Evolutionary conservation across 768 basidiomycete species (phyloP).

Genomic region (Pleurotus ostreatus): DNA sequence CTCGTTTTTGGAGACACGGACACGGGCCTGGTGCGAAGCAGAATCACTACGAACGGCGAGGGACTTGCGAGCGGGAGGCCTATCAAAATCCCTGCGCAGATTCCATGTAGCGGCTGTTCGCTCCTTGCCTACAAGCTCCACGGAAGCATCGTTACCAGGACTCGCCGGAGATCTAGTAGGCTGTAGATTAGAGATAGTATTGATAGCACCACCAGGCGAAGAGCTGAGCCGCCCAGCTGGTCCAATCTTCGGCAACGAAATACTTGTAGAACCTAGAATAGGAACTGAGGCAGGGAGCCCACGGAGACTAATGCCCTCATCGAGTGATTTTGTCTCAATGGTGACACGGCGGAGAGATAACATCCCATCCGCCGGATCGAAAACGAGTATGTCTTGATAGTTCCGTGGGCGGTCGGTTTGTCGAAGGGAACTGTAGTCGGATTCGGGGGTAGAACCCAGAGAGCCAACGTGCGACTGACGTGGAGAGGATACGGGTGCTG

Average conservation of each 20-base stretch:
- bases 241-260: conserved; percentile 56
- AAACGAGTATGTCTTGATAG: conserved; percentile 64
- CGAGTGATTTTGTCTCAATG: conserved; percentile 33
- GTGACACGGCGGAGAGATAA: conserved; percentile 53
- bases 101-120: conserved; percentile 62
- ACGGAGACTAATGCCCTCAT: conserved; percentile 19
- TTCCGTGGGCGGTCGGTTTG: conserved; percentile 33
- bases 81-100: conserved; percentile 45
- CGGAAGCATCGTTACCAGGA: conserved; percentile 15
- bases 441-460: conserved; percentile 20
- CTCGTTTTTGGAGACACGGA: conserved; percentile 12
- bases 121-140: conserved; percentile 35
- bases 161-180: background rate
- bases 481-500: conserved; percentile 10
- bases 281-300: conserved; percentile 24
- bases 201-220: conserved; percentile 22
- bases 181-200: conserved; percentile 8
- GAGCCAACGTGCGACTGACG: conserved; percentile 10
- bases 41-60: background rate
- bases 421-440: conserved; percentile 25
- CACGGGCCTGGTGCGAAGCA: background rate
- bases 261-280: conserved; percentile 43
- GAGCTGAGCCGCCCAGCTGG: conserved; percentile 34
- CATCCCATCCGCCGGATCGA: conserved; percentile 55
- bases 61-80: conserved; percentile 32